Conservation (phyloP, 2,329 filamentous ascomycete genomes). For the Periglandula ipomoeae region DNA sequence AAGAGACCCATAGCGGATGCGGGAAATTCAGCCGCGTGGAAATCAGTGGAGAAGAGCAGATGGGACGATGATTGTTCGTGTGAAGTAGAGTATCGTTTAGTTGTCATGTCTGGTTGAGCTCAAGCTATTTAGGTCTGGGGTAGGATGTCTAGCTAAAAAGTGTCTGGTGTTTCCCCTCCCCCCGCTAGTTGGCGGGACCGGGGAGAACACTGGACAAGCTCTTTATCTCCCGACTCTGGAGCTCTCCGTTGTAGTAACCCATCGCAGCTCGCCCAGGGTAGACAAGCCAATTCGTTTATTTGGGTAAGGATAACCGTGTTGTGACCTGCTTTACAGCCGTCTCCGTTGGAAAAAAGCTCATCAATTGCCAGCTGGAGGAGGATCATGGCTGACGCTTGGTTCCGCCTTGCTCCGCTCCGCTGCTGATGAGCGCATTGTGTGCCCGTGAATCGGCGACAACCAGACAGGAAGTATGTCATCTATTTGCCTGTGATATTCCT, state of each 20-base stretch:
- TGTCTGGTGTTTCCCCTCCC: neutral
- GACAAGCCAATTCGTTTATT: neutral
- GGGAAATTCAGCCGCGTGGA: neutral
- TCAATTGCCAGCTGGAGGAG: neutral
- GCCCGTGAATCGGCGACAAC: neutral
- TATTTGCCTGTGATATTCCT: no score
- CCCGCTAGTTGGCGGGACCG: neutral
- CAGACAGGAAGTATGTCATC: no score
- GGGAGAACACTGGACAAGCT: no score
- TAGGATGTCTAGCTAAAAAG: no score
- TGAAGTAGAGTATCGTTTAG: no score
- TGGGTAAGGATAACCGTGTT: neutral
- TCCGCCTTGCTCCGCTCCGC: constrained; percentile 2
- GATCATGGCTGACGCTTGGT: neutral
- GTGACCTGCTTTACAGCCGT: no score
- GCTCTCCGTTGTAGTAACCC: neutral
- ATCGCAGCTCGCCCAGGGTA: no score
- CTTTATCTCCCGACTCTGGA: no score
- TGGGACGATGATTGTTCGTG: no score
- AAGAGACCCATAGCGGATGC: neutral
- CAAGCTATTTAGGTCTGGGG: no score
- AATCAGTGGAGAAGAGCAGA: neutral
- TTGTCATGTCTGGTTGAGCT: no score
- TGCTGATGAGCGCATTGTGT: neutral
- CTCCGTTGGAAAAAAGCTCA: neutral